These are phyloP conservation scores for Stephania japonica DNA, from an alignment of 164 flowering plant species.

Conservation along the genomic window DNA sequence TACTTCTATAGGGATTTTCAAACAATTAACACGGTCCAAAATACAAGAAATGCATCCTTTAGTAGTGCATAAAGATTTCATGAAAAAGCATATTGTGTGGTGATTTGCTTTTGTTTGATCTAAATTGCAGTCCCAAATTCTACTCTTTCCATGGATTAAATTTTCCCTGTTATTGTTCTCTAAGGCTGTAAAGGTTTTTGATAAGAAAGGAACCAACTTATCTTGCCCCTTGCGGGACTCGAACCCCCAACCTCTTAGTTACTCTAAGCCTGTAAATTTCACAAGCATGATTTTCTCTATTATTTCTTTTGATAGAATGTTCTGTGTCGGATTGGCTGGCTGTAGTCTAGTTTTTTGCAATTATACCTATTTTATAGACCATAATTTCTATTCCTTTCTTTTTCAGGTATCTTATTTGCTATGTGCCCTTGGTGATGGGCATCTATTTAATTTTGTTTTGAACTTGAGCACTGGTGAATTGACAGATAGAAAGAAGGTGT, in stretches of 20 bases:
- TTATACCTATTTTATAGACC: background rate
- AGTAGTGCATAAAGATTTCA: background rate
- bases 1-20: too few relatives aligned
- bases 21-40: background rate
- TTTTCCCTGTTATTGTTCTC: background rate
- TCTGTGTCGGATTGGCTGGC: background rate
- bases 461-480: conserved; percentile 63
- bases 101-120: background rate
- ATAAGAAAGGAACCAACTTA: too few relatives aligned
- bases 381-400: background rate
- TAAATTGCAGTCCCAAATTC: background rate
- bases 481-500: conserved; percentile 82
- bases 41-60: background rate
- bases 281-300: background rate
- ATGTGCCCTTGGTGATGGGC: conserved; percentile 99
- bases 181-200: too few relatives aligned
- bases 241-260: too few relatives aligned
- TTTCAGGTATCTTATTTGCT: conserved; percentile 82
- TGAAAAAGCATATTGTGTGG: background rate
- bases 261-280: background rate
- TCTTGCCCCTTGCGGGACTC: too few relatives aligned
- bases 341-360: background rate
- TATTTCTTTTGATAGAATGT: background rate
- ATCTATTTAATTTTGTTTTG: conserved; percentile 75
- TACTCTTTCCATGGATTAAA: background rate